phyloP scores from a whole-genome alignment of 1,284 basidiomycete genomes.

The Trichosporon sp. region DNA sequence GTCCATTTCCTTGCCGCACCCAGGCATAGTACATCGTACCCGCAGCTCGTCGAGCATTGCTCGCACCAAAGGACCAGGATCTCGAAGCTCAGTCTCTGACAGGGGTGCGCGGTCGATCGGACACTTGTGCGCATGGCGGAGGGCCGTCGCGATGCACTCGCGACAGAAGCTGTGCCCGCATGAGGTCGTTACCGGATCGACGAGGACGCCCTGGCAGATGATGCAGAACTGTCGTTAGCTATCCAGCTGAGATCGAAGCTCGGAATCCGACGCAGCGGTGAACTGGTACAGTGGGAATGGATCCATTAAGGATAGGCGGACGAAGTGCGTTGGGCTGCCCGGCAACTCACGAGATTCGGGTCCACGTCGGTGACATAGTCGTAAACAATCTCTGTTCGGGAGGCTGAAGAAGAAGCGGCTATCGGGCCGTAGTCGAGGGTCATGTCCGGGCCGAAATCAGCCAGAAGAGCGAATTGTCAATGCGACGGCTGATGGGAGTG shows the following conservation, averaged over 20 bases:
- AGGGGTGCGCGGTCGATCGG: slow-evolving; percentile 74
- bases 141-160: slow-evolving; percentile 64
- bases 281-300: too few relatives aligned
- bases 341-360: slow-evolving; percentile 36
- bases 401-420: not conserved
- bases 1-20: slow-evolving; percentile 61
- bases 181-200: slow-evolving; percentile 61
- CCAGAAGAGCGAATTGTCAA: too few relatives aligned
- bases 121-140: slow-evolving; percentile 55
- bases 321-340: not conserved
- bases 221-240: slow-evolving; percentile 60
- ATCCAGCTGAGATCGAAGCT: too few relatives aligned
- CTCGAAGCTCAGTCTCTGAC: slow-evolving; percentile 21
- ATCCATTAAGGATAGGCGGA: too few relatives aligned
- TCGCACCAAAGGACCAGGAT: slow-evolving; percentile 21
- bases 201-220: slow-evolving; percentile 75
- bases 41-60: slow-evolving; percentile 71
- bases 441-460: not conserved
- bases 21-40: slow-evolving; percentile 59
- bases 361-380: slow-evolving; percentile 39
- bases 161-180: slow-evolving; percentile 79
- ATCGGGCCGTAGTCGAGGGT: not conserved
- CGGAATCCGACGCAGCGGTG: too few relatives aligned
- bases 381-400: slow-evolving; percentile 30
- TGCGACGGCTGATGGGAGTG: too few relatives aligned